Conservation (phyloP, 441 rosid genomes). For the Rhodomyrtus psidioides region DNA sequence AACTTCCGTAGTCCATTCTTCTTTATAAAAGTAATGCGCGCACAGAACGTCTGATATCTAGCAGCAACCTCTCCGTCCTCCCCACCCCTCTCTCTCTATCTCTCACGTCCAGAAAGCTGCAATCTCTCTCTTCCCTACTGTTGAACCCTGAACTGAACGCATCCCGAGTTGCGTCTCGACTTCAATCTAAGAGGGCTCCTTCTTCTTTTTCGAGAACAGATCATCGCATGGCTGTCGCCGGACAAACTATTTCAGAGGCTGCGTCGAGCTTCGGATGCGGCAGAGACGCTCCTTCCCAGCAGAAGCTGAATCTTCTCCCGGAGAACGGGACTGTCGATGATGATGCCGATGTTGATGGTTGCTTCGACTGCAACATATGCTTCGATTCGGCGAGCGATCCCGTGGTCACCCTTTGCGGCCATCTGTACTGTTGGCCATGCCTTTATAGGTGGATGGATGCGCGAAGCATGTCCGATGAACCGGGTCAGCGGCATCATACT, state of each 20-base stretch:
- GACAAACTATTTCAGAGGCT: not conserved
- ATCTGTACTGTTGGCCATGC: constrained; percentile 64
- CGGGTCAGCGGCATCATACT: constrained; percentile 20
- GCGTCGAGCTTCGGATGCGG: not conserved
- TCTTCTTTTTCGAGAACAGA: not conserved
- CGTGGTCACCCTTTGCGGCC: constrained; percentile 65
- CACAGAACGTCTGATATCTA: not conserved
- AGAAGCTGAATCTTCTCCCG: not conserved
- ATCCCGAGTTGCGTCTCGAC: not conserved
- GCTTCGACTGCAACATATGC: constrained; percentile 60
- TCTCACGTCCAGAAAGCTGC: not conserved
- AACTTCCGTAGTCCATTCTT: not conserved
- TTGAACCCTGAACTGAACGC: not conserved
- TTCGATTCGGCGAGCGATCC: constrained; percentile 57
- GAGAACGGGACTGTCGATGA: not conserved
- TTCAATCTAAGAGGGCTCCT: not conserved
- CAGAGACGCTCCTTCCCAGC: not conserved
- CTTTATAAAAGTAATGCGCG: not conserved
- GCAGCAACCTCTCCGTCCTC: not conserved
- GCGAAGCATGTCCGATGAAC: constrained; percentile 14
- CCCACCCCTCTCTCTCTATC: too few species aligned
- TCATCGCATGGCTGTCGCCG: not conserved
- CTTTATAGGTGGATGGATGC: constrained; percentile 48
- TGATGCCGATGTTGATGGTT: constrained; percentile 10
- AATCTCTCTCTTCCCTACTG: not conserved